Base-by-base conservation (phyloP, 805 yeast genomes). In the Metschnikowia santaceciliae region DNA sequence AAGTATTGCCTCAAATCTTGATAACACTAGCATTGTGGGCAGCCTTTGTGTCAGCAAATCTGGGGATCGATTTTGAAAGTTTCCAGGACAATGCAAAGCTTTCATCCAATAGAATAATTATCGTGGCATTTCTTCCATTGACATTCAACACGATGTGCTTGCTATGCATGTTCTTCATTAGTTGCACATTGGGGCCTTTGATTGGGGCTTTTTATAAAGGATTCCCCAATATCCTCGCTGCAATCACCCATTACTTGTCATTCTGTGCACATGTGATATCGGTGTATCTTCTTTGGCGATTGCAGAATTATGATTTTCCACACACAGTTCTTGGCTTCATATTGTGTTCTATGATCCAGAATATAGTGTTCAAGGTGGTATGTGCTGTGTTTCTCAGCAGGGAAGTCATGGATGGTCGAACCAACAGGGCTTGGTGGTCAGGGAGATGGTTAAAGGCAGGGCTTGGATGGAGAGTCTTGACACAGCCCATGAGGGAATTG, bases 371-470 rank as follows among this genome's bases (percentile, higher is more conserved):
- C 61, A 80, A 80, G 49, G 45, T 76, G 1, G 48, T 82, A 3
- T 78, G 81, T 0, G 70, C 79, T 1, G 42, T 80, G 0, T 55
- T 84, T 4, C 63, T 88, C 38, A 78, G 87, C 6, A 75, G 85
- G 44, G 96, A 89, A 60, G 77, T 77, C 57, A 78, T 75, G 51
- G 81, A 77, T 55, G 86, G 79, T 54, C 76, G 72, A 42, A 68
- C 88, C 0, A 87, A 84, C 58, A 63, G 78, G 35, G 84, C 91
- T 2, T 70, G 73, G 73, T 70, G 75, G 90, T 78, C 88, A 10
- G 90, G 91, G 0, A 80, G 76, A 50, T 86, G 92, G 92, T 60
- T 77, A 43, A 75, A 75, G 13, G 75, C 83, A 0, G 83, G 83
- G 0, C 70, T 85, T 42, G 89, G 90, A 0, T 80, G 84, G 81